Base-by-base conservation (phyloP, 371 early-diverging fungal genomes). In the Mortierella sp. region DNA sequence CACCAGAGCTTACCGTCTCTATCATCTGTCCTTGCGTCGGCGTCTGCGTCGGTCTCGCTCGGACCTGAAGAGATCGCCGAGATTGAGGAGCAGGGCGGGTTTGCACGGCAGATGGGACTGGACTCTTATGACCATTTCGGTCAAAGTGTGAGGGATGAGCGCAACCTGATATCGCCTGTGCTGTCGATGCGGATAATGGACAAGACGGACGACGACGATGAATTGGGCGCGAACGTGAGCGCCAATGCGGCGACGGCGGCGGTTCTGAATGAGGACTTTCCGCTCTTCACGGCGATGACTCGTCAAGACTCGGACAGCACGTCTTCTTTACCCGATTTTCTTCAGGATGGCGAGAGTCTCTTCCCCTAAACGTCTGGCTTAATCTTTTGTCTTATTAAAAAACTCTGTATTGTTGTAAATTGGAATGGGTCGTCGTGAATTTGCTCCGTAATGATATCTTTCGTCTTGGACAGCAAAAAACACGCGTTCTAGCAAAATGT, bases 21-120 rank as follows among this genome's bases (percentile, higher is more conserved):
- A 13, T 58, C 61, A 3, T 58, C 61, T 3, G 61, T 58, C 37
- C 61, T 58, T 16, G 61, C 61, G 9, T 58, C 61, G 22, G 61
- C 61, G 14, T 55, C 55, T 31, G 55, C 44, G 47, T 44, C 31
- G 2, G 66, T 66, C 8, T 64, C 65, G 10, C 68, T 68, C n/a
- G 47, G n/a, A 39, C 29, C 69, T 0, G 41, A 40, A 41, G 19
- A 16, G 6, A 58, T 58, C 11, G 61, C 29, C 4, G 45, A 31
- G 14, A 22, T 53, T 29, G 40, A 39, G 8, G 73, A 72, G 3
- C 68, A 75, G 13, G 67, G 26, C 8, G 74, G 64, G 19, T 81
- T 81, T 58, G 81, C 77, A 9, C 77, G 77, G 2, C 77, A 81
- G 68, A 73, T 81, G 70, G 81, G 81, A 4, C 34, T 81, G 14